These are phyloP conservation scores for Kodamaea ohmeri DNA, from an alignment of 1,139 yeast genomes.

Conservation along the genomic window DNA sequence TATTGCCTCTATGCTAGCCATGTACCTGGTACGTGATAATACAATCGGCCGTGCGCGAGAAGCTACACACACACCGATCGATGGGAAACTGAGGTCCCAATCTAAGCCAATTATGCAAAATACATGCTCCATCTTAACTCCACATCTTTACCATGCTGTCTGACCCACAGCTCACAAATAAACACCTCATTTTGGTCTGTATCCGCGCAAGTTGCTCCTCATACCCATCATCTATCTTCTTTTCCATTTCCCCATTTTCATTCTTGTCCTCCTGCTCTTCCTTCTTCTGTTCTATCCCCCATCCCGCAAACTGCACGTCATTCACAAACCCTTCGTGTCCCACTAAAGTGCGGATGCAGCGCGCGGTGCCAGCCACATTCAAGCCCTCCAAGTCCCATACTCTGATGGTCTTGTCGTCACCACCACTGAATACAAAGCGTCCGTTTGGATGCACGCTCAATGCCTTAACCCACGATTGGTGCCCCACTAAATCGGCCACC, in stretches of 20 bases:
- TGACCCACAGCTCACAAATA: constrained; percentile 59
- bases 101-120: too few relatives aligned
- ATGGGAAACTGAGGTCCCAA: too few relatives aligned
- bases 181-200: constrained; percentile 51
- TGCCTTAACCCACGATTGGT: constrained; percentile 83
- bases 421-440: constrained; percentile 62
- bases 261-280: constrained; percentile 3
- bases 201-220: constrained; percentile 22
- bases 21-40: too few relatives aligned
- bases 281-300: constrained; percentile 1
- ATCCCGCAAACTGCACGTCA: constrained; percentile 56
- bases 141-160: constrained; percentile 55
- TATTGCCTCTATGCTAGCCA: too few relatives aligned
- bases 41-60: too few relatives aligned
- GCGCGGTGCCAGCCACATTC: constrained; percentile 42
- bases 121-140: constrained; percentile 27
- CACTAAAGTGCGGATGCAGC: constrained; percentile 46
- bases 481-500: constrained; percentile 61
- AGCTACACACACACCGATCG: too few relatives aligned
- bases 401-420: constrained; percentile 76
- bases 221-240: constrained; percentile 17
- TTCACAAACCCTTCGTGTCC: constrained; percentile 79
- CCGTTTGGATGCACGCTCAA: constrained; percentile 76
- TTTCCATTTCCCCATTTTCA: constrained; percentile 18
- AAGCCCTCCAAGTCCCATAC: constrained; percentile 72